Percentiles rank a stretch among this genome's conserved stretches.
Evolutionary conservation across 176 grass and related monocot species (phyloP).

Genomic region (Chloris gayana): DNA sequence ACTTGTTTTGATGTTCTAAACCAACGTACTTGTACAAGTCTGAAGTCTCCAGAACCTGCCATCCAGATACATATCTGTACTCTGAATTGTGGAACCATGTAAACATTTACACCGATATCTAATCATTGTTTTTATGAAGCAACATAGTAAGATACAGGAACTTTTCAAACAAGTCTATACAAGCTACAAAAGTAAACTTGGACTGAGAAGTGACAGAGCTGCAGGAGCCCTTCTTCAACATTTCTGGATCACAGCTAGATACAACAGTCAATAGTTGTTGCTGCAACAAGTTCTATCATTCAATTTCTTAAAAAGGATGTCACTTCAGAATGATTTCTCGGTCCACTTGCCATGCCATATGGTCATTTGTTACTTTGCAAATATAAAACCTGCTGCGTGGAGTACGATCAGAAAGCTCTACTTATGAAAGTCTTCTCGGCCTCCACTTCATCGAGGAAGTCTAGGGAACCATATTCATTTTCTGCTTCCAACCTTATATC

Average conservation of each 20-base stretch:
- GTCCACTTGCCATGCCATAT: background rate
- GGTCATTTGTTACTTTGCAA: background rate
- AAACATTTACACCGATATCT: background rate
- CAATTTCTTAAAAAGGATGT: background rate
- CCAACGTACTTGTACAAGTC: background rate
- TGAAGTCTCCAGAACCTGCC: background rate
- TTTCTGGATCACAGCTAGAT: background rate
- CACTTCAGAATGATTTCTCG: background rate
- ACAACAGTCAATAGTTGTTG: constrained; percentile 1
- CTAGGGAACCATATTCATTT: constrained; percentile 51
- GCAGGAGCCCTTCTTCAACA: constrained; percentile 3
- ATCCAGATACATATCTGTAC: background rate
- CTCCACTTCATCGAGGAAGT: constrained; percentile 61
- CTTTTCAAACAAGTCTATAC: background rate
- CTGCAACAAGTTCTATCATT: background rate
- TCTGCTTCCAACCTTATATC: constrained; percentile 64
- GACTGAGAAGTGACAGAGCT: background rate
- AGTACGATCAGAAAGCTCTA: background rate
- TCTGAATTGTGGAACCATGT: background rate
- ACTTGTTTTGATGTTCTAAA: background rate
- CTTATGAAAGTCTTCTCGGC: background rate
- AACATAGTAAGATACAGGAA: background rate
- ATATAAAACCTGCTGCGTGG: background rate
- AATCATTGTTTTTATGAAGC: background rate
- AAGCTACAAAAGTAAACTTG: background rate